Evolutionary conservation across 345 rosid species (phyloP), one percentile per base, ranked within the genome.

Genomic region (Diplotaxis tenuifolia): DNA sequence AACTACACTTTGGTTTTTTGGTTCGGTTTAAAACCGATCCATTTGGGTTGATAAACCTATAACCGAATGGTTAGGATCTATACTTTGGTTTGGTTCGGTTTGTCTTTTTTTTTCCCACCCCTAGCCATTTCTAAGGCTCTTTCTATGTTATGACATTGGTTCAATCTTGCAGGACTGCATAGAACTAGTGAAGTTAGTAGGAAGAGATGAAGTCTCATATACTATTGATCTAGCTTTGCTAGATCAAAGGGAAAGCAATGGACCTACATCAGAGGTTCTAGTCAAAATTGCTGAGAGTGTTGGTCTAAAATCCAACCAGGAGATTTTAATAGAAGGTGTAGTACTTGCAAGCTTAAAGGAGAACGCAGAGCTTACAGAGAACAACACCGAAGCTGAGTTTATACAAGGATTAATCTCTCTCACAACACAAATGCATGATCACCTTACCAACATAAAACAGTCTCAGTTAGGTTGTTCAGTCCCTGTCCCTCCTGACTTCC

Each of bases 301-400:
- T 72, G 82, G 90, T 83, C 84, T 96, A 77, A 89, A 78, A 78
- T 90, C 97, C 34, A 92, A 96, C 87, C 87, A 85, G 66, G 97
- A 96, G 67, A 82, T 88, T 82, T 86, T 96, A 22, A 89, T 90
- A 40, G 98, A 96, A 81, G 86, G 92, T 62, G 96, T 89, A 47
- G 88, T 91, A 75, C 93, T 96, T 64, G 85, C 89, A 80, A 87
- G 84, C 70, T 65, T 88, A 79, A 90, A 96, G 82, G 99, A 90
- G 79, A 83, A 81, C 67, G 90, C 96, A 5, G 96, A 90, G 74
- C 92, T 85, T 75, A 84, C 86, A 9, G 89, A 88, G 65, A 89
- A 89, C 56, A 28, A 77, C 27, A 81, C 69, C 10, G 92, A 92
- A 65, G 88, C 71, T 28, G 92, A 90, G 75, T 84, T 82, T 61